These are phyloP conservation scores for Neurospora sp. DNA, from an alignment of 495 filamentous ascomycete genomes.

Conservation along the genomic window DNA sequence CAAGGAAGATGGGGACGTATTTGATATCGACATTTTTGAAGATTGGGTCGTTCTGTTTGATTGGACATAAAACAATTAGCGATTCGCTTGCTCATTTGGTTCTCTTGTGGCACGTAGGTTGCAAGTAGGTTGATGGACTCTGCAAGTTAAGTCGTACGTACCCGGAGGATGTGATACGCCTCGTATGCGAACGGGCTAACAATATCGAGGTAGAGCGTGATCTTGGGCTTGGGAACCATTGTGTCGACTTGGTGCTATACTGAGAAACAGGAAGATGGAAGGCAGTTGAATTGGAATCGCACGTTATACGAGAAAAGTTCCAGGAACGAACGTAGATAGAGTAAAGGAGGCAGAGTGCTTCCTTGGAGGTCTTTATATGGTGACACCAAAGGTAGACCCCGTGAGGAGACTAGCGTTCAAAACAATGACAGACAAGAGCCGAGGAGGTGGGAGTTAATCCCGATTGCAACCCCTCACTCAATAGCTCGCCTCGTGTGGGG, in stretches of 20 bases:
- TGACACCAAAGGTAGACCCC: background rate
- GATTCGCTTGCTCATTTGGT: background rate
- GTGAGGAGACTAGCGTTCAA: background rate
- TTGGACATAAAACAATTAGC: background rate
- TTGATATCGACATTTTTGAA: slow-evolving; percentile 51
- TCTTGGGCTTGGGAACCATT: slow-evolving; percentile 32
- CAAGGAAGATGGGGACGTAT: slow-evolving; percentile 60
- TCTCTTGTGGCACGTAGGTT: background rate
- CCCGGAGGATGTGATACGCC: slow-evolving; percentile 53
- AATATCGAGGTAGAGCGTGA: slow-evolving; percentile 58
- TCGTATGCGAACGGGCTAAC: slow-evolving; percentile 64
- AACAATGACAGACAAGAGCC: background rate
- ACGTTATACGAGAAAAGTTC: background rate
- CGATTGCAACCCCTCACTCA: background rate
- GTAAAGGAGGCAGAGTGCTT: background rate
- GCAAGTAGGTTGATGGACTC: background rate
- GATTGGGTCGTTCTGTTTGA: slow-evolving; percentile 45
- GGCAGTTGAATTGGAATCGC: background rate
- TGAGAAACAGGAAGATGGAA: background rate
- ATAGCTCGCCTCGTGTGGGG: background rate
- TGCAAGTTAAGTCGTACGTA: slow-evolving; percentile 22
- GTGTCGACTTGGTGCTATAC: background rate
- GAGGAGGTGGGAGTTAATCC: background rate
- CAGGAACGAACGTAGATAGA: background rate
- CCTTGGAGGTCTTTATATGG: background rate